These are phyloP conservation scores for Kodamaea laetipori DNA, from an alignment of 805 yeast species.

Conservation along the genomic window DNA sequence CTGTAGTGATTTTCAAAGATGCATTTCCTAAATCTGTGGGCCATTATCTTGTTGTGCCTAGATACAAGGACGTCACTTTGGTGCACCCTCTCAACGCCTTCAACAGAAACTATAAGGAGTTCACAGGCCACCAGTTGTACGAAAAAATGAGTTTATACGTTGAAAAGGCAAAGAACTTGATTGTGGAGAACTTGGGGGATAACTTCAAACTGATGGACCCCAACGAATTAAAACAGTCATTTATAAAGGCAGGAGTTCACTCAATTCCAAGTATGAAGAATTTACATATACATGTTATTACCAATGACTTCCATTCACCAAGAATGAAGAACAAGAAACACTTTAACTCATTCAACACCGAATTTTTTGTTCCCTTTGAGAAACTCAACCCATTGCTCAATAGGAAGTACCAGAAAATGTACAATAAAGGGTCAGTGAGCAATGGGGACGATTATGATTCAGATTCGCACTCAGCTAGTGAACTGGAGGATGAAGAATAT, in stretches of 20 bases:
- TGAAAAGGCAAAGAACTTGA: slow-evolving; percentile 35
- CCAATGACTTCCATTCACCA: slow-evolving; percentile 59
- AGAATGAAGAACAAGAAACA: slow-evolving; percentile 63
- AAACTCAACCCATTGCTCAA: slow-evolving; percentile 34
- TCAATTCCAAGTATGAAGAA: slow-evolving; percentile 69
- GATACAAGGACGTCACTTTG: slow-evolving; percentile 41
- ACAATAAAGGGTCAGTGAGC: neutral
- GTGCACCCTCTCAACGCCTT: slow-evolving; percentile 57
- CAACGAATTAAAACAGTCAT: slow-evolving; percentile 23
- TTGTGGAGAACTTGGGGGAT: slow-evolving; percentile 24
- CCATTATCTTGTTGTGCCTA: slow-evolving; percentile 66
- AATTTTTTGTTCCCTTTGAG: slow-evolving; percentile 61
- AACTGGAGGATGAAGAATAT: slow-evolving; percentile 8
- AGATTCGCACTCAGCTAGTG: slow-evolving; percentile 13
- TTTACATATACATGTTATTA: slow-evolving; percentile 72
- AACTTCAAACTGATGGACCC: slow-evolving; percentile 4
- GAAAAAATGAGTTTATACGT: slow-evolving; percentile 32
- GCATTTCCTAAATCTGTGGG: slow-evolving; percentile 61
- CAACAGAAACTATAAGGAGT: slow-evolving; percentile 20
- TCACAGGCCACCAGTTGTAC: slow-evolving; percentile 26
- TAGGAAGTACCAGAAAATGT: slow-evolving; percentile 6
- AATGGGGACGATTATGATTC: slow-evolving; percentile 12
- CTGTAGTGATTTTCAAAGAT: slow-evolving; percentile 60
- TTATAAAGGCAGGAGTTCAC: slow-evolving; percentile 64
- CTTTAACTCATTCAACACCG: slow-evolving; percentile 68